Evolutionary conservation across 2,329 filamentous ascomycete genomes (phyloP).

Genomic region (Aspergillus sp.): DNA sequence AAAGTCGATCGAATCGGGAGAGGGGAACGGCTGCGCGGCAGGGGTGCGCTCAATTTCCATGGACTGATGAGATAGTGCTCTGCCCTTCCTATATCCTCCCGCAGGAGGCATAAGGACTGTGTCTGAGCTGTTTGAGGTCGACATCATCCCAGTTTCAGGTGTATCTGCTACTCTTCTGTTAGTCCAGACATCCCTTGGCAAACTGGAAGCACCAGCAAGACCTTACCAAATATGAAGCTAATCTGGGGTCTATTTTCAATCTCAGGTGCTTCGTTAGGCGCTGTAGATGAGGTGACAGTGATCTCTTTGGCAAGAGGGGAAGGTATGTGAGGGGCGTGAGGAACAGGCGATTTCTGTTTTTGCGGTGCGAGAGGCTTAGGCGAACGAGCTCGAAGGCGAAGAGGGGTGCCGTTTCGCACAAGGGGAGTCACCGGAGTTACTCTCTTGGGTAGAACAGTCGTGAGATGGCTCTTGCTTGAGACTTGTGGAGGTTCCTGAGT

Average conservation of each 20-base stretch:
- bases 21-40: neutral
- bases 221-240: neutral
- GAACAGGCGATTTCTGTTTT: neutral
- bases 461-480: neutral
- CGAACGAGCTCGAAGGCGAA: neutral
- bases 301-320: neutral
- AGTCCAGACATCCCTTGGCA: neutral
- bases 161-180: slow-evolving; percentile 4
- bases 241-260: neutral
- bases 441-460: neutral
- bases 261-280: neutral
- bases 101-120: slow-evolving; percentile 25
- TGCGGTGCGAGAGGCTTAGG: neutral
- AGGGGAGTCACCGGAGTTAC: neutral
- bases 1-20: neutral
- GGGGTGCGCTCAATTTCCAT: neutral
- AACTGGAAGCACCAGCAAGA: neutral
- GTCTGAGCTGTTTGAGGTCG: slow-evolving; percentile 27
- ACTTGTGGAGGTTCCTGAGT: neutral
- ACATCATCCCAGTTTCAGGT: neutral
- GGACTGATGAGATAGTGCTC: neutral
- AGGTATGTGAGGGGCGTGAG: neutral
- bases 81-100: neutral
- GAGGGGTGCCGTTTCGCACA: neutral
- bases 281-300: neutral